phyloP scores from a whole-genome alignment of 2,329 filamentous ascomycete species.

The Trichoderma aggressivum region DNA sequence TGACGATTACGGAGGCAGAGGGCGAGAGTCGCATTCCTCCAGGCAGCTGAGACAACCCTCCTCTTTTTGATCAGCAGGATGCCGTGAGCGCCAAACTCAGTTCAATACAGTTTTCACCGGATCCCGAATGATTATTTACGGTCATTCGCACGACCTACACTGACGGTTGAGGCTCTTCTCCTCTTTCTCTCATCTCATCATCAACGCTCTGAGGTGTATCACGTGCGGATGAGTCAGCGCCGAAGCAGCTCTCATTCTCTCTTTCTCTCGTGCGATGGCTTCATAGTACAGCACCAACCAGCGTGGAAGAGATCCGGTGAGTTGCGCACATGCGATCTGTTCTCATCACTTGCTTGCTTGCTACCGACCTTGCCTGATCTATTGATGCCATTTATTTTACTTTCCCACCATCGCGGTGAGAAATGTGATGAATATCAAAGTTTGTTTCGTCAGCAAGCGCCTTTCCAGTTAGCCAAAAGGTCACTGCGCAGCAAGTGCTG shows the following conservation, averaged over 20 bases:
- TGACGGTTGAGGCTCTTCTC: background rate
- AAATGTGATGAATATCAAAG: background rate
- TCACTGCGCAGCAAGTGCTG: slow-evolving; percentile 6
- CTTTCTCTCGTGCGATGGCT: background rate
- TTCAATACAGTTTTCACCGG: background rate
- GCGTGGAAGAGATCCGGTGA: background rate
- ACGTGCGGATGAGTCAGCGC: background rate
- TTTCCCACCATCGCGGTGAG: too few relatives aligned
- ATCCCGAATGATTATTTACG: slow-evolving; percentile 1
- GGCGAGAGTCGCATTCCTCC: background rate
- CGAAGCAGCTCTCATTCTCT: background rate
- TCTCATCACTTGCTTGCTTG: background rate
- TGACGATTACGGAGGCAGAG: background rate
- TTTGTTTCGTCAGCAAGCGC: background rate
- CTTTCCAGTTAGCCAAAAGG: background rate
- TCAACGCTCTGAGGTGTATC: background rate
- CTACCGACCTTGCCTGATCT: background rate
- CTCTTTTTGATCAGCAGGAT: background rate
- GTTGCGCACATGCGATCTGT: background rate
- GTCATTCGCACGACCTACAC: background rate
- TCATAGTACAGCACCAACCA: background rate
- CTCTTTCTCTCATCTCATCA: background rate
- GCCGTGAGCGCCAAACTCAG: background rate
- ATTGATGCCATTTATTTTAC: background rate
- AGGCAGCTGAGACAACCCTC: slow-evolving; percentile 13